Conservation (phyloP, 2,329 filamentous ascomycete species). For the Pestalotiopsis sp. region DNA sequence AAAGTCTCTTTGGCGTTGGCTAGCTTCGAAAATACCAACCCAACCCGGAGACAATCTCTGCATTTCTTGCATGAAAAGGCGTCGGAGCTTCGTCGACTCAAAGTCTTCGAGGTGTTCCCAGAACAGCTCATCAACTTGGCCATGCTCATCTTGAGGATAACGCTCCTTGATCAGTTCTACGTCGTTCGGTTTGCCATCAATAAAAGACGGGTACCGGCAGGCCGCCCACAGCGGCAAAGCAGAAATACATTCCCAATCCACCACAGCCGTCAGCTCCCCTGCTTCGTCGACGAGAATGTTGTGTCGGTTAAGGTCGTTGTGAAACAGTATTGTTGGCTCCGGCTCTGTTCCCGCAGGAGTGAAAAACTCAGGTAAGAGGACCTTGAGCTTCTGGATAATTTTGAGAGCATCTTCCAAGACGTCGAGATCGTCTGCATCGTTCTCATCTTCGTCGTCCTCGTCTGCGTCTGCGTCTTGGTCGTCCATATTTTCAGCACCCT, state of each 20-base stretch:
- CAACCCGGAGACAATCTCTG: neutral
- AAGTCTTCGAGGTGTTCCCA: constrained; percentile 8
- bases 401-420: neutral
- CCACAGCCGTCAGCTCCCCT: constrained; percentile 34
- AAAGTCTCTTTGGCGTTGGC: constrained; percentile 8
- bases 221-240: constrained; percentile 39
- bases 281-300: constrained; percentile 42
- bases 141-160: neutral
- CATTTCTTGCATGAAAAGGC: constrained; percentile 3
- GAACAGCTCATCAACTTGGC: constrained; percentile 2
- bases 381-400: neutral
- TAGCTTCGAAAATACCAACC: neutral
- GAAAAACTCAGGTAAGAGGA: neutral
- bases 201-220: constrained; percentile 16
- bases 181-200: constrained; percentile 3
- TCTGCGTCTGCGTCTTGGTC: no score
- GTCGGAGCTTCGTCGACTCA: constrained; percentile 1
- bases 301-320: constrained; percentile 35
- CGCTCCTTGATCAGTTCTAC: constrained; percentile 1
- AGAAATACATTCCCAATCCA: constrained; percentile 46
- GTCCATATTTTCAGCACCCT: neutral
- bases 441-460: constrained; percentile 10
- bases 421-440: constrained; percentile 10
- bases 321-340: constrained; percentile 35
- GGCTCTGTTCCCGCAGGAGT: neutral